Conservation (phyloP, 2,329 filamentous ascomycete genomes). For the Ustulina deusta region DNA sequence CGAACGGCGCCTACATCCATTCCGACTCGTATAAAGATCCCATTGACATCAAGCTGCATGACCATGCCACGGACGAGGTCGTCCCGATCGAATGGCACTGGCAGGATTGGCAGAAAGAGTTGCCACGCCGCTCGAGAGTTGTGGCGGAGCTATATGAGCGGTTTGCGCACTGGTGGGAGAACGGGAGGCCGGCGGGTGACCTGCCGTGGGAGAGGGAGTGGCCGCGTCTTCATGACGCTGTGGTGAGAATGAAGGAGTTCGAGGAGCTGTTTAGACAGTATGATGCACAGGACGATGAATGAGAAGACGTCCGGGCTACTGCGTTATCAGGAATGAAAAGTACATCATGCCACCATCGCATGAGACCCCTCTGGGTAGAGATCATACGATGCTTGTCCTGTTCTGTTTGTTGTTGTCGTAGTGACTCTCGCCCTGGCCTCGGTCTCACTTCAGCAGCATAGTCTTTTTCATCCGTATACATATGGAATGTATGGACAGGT, state of each 20-base stretch:
- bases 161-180: constrained; percentile 55
- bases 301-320: not conserved
- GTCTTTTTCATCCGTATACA: not conserved
- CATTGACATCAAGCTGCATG: constrained; percentile 63
- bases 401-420: not conserved
- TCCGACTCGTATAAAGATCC: constrained; percentile 53
- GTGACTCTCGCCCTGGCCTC: not conserved
- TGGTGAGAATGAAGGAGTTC: constrained; percentile 41
- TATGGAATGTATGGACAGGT: not conserved
- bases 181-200: constrained; percentile 30
- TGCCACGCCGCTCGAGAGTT: constrained; percentile 59
- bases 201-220: constrained; percentile 50
- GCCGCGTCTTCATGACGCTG: constrained; percentile 55
- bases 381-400: not conserved
- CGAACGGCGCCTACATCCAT: constrained; percentile 46
- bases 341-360: not conserved
- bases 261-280: constrained; percentile 44
- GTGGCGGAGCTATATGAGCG: constrained; percentile 69
- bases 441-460: not conserved
- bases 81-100: constrained; percentile 59
- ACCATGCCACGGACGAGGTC: constrained; percentile 60
- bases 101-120: constrained; percentile 59
- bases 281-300: constrained; percentile 32
- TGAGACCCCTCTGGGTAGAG: not conserved
- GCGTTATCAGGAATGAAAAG: not conserved